Evolutionary conservation across 345 rosid genomes (phyloP).

Genomic region (Cochlearia excelsa): DNA sequence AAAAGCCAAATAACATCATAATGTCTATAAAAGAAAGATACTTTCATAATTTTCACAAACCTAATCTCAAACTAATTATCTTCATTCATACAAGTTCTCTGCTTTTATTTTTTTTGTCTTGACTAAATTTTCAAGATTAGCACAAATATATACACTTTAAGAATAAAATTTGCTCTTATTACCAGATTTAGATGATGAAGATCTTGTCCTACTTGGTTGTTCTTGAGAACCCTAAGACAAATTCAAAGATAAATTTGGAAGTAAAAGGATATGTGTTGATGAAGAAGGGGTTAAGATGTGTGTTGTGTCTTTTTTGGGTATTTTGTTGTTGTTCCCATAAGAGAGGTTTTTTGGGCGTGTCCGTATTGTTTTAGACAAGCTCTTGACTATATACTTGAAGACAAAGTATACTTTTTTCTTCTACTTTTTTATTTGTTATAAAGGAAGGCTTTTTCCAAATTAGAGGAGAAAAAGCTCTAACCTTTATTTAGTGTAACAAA

Average conservation of each 20-base stretch:
- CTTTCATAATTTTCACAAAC: conserved; percentile 16
- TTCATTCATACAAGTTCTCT: conserved; percentile 1
- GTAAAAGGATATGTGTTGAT: neutral
- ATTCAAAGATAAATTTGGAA: conserved; percentile 7
- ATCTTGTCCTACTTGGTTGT: conserved; percentile 15
- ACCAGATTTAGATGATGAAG: conserved; percentile 21
- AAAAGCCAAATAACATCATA: neutral
- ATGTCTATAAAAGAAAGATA: neutral
- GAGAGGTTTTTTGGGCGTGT: conserved; percentile 29
- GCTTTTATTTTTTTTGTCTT: neutral
- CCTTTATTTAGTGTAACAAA: conserved; percentile 14
- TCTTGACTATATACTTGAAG: conserved; percentile 27
- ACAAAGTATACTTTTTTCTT: conserved; percentile 11
- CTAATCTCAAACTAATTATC: conserved; percentile 31
- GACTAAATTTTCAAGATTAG: no score
- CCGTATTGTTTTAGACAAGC: conserved; percentile 29
- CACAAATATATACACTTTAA: neutral
- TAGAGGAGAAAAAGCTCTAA: neutral
- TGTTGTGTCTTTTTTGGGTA: conserved; percentile 33
- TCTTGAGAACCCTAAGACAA: neutral
- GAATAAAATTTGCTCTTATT: conserved; percentile 2
- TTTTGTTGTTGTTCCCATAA: conserved; percentile 28
- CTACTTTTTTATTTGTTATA: neutral
- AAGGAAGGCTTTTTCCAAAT: neutral
- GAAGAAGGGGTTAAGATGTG: conserved; percentile 8